Evolutionary conservation across 2,329 filamentous ascomycete genomes (phyloP).

Genomic region (Mycogone perniciosa): DNA sequence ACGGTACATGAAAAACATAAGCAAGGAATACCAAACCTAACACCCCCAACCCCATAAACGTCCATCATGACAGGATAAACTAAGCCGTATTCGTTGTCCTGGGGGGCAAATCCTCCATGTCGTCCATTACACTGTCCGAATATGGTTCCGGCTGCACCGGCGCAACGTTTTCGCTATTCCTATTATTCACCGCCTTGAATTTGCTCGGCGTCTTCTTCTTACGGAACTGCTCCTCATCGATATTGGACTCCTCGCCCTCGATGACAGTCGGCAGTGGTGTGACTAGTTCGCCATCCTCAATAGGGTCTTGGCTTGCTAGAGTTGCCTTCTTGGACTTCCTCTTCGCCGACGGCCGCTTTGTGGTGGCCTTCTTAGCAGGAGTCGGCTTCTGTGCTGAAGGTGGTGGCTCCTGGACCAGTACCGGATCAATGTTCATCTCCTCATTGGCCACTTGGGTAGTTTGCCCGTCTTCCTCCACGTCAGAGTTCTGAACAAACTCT

Average conservation of each 20-base stretch:
- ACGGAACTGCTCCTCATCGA: constrained; percentile 21
- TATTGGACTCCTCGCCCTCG: constrained; percentile 19
- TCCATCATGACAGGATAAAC: neutral
- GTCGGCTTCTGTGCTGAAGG: constrained; percentile 21
- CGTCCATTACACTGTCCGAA: constrained; percentile 34
- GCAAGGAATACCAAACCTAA: neutral
- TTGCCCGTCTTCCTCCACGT: constrained; percentile 20
- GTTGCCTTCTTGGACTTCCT: constrained; percentile 20
- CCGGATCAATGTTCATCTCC: constrained; percentile 29
- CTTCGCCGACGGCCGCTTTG: constrained; percentile 18
- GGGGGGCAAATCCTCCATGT: constrained; percentile 39
- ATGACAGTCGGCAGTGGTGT: constrained; percentile 10
- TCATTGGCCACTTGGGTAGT: constrained; percentile 9
- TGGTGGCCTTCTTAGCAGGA: constrained; percentile 20
- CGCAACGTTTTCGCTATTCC: constrained; percentile 7
- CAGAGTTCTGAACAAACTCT: constrained; percentile 26
- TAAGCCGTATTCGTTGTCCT: constrained; percentile 1
- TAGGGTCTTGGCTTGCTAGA: constrained; percentile 24
- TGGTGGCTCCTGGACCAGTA: constrained; percentile 17
- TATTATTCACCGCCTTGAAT: constrained; percentile 18
- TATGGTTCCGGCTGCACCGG: constrained; percentile 13
- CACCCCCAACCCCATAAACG: neutral
- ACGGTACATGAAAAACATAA: neutral
- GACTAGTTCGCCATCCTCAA: constrained; percentile 22
- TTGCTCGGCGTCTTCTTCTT: constrained; percentile 25